Base-by-base conservation (phyloP, 176 grass and related monocot species). In the Carex cristatella region DNA sequence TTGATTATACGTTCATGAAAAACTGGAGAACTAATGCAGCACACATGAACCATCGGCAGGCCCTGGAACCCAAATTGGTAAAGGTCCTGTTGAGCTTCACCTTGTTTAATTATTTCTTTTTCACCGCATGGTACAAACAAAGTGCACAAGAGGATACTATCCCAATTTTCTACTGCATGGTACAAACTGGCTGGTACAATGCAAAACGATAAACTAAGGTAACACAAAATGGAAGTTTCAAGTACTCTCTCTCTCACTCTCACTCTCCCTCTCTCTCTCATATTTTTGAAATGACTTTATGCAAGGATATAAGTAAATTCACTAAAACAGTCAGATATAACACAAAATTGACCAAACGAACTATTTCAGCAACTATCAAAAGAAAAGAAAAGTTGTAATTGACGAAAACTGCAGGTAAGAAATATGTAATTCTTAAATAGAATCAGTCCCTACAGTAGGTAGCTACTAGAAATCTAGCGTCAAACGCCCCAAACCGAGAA, bases 181-280 rank as follows among this genome's bases (percentile, higher is more conserved):
- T 44, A 81, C 56, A 40, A n/a, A 61, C 51, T 59, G 51, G 11
- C 76, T 79, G 53, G 19, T 60, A 79, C 76, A 57, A 79, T 79
- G 55, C 23, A 79, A 32, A 35, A 79, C 0, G 28, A 16, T 63
- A 19, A 64, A 31, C 16, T 62, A 23, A 19, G 35, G 60, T 12
- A 63, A 48, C 61, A 62, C 27, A 44, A 64, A 65, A 33, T 0
- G 10, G 16, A 80, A 80, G 28, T 56, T 80, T 16, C 2, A 16
- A 38, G 8, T 56, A 56, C 27, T 57, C 23, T 79, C 51, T 79
- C 51, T 56, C 27, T 77, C 48, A 31, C 19, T 65, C 62, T 65
- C 23, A 23, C 23, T 35, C 33, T 3, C 62, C 5, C 7, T 75
- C 70, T 51, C 27, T 64, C 61, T 30, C 19, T 79, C 27, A 6